These are phyloP conservation scores for Blastomyces percursus DNA, from an alignment of 2,329 filamentous ascomycete species.

Conservation along the genomic window DNA sequence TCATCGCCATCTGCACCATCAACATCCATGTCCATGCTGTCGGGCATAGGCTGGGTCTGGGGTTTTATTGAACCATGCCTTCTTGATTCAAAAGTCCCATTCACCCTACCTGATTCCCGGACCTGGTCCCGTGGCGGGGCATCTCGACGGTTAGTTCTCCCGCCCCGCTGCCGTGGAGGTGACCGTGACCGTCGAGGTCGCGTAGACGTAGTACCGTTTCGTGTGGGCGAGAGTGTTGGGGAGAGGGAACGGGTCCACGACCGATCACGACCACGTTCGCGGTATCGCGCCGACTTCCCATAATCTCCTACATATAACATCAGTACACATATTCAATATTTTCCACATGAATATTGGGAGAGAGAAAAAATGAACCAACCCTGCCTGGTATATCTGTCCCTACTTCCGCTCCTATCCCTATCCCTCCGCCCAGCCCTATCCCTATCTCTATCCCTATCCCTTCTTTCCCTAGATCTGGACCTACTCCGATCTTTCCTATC, in stretches of 20 bases:
- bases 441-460: conserved; percentile 30
- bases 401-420: conserved; percentile 26
- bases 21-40: conserved; percentile 18
- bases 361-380: conserved; percentile 21
- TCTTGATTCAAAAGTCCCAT: conserved; percentile 18
- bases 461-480: conserved; percentile 31
- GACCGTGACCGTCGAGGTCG: conserved; percentile 2
- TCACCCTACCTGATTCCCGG: conserved; percentile 16
- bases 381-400: conserved; percentile 26
- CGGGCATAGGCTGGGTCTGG: conserved; percentile 15
- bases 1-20: conserved; percentile 41
- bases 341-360: conserved; percentile 1
- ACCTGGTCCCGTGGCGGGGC: conserved; percentile 6
- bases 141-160: conserved; percentile 24
- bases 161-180: conserved; percentile 26
- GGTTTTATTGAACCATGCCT: conserved; percentile 20
- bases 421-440: conserved; percentile 25
- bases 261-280: conserved; percentile 21
- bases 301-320: conserved; percentile 4
- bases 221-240: conserved; percentile 22
- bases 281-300: conserved; percentile 25
- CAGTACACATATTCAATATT: background rate
- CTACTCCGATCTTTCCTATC: conserved; percentile 27
- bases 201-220: conserved; percentile 22
- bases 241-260: conserved; percentile 23